Evolutionary conservation across 495 filamentous ascomycete species (phyloP).

Genomic region (Trichoderma asperelloides): DNA sequence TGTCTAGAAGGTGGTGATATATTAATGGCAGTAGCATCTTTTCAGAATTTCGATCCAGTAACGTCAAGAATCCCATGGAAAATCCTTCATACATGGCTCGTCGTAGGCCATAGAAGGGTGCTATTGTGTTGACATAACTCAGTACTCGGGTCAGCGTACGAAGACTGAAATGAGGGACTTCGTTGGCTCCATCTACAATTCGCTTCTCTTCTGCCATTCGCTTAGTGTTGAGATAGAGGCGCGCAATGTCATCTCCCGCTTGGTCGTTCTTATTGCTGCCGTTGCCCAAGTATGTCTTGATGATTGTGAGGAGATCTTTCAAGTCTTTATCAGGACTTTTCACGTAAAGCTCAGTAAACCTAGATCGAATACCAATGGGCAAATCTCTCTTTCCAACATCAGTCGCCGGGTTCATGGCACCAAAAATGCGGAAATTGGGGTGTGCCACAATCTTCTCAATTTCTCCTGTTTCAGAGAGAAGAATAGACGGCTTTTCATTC

Average conservation of each 20-base stretch:
- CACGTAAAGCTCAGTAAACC: slow-evolving; percentile 93
- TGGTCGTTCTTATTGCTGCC: slow-evolving; percentile 54
- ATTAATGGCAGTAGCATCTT: slow-evolving; percentile 68
- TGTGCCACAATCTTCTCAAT: slow-evolving; percentile 83
- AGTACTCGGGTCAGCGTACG: slow-evolving; percentile 87
- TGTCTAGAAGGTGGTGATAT: slow-evolving; percentile 66
- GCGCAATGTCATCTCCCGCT: slow-evolving; percentile 65
- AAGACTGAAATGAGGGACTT: slow-evolving; percentile 91
- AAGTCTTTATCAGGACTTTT: slow-evolving; percentile 76
- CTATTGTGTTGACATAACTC: slow-evolving; percentile 75
- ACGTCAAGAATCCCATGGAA: slow-evolving; percentile 93
- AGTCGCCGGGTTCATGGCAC: slow-evolving; percentile 97
- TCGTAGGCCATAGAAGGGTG: slow-evolving; percentile 77
- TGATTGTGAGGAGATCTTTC: slow-evolving; percentile 73
- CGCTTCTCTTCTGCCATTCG: slow-evolving; percentile 67
- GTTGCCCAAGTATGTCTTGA: slow-evolving; percentile 73
- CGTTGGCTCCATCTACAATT: slow-evolving; percentile 86
- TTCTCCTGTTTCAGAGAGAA: slow-evolving; percentile 86
- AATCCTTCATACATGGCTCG: slow-evolving; percentile 90
- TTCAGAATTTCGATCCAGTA: slow-evolving; percentile 72
- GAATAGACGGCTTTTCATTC: slow-evolving; percentile 61
- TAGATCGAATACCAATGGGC: slow-evolving; percentile 69
- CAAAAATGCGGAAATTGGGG: slow-evolving; percentile 90
- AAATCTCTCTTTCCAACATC: slow-evolving; percentile 94
- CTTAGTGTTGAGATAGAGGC: slow-evolving; percentile 81